Evolutionary conservation across 192 early-diverging fungal species (phyloP).

Genomic region (Podila horticola): DNA sequence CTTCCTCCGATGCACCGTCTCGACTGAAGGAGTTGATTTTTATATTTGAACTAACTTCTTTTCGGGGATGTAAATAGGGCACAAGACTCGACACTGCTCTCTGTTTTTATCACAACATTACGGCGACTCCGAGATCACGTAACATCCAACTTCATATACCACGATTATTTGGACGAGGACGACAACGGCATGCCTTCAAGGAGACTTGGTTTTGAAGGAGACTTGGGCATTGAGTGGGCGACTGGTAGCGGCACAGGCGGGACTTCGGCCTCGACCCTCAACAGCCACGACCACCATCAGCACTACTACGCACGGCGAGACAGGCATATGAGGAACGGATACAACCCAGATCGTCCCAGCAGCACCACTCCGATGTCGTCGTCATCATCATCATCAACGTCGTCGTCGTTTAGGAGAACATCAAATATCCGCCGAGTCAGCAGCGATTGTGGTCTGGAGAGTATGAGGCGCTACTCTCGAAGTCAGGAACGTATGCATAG

Average conservation of each 20-base stretch:
- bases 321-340: background rate
- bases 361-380: background rate
- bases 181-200: background rate
- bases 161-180: conserved; percentile 22
- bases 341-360: no score
- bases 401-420: conserved; percentile 8
- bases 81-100: conserved; percentile 24
- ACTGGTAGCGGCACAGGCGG: background rate
- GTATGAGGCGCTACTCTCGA: conserved; percentile 15
- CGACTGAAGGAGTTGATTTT: background rate
- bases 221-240: conserved; percentile 35
- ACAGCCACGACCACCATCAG: no score
- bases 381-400: conserved; percentile 10
- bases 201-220: conserved; percentile 29
- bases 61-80: background rate
- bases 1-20: background rate
- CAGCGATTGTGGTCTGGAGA: conserved; percentile 47
- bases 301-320: background rate
- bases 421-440: conserved; percentile 22
- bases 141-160: conserved; percentile 24
- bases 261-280: no score
- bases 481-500: no score
- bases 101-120: conserved; percentile 32
- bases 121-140: conserved; percentile 36
- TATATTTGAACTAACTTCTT: background rate